Base-by-base conservation (phyloP, 176 grass and related monocot species). In the Aechmea fasciata region DNA sequence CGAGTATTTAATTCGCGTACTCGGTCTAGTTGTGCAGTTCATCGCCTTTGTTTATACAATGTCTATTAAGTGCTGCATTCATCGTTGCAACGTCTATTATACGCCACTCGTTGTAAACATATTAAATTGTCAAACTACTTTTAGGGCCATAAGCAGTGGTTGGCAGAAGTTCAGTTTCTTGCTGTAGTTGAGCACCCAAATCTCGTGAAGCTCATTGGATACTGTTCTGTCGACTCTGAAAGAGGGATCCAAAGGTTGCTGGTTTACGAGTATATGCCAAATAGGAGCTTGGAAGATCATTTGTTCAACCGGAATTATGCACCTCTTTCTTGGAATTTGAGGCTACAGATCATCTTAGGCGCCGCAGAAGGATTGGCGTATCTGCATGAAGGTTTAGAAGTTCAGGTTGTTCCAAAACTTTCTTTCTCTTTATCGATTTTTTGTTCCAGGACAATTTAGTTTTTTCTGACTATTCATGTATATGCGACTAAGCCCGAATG, bases 121-220 rank as follows among this genome's bases (percentile, higher is more conserved):
- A 41, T 41, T 41, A 41, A 41, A 41, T 7, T 41, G 4, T 41
- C 33, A 3, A 41, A 41, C 33, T 41, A 6, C 5, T 61, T 61
- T 61, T 20, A 96, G 92, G 92, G 92, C 11, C 92, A 96, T 71
- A 96, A 96, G 79, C 88, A 96, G 41, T 96, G 92, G 92, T 68
- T 96, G 52, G 85, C 92, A 2, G 92, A 96, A 86, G 92, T 96
- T 18, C 92, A 91, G 80, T 96, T 96, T 72, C 88, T 96, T 13
- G 92, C 85, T 5, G 85, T 96, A 66, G 77, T 96, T 66, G 92
- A 96, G 57, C 92, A 96, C 49, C 92, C 85, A 65, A 96, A 96
- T 83, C 88, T 96, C 71, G 92, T 96, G 12, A 96, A 91, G 48
- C 79, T 96, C 15, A 68, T 96, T 28, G 92, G 92, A 68, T 96